Conservation (phyloP, 768 basidiomycete species). For the Chlorophyllum brunneum region DNA sequence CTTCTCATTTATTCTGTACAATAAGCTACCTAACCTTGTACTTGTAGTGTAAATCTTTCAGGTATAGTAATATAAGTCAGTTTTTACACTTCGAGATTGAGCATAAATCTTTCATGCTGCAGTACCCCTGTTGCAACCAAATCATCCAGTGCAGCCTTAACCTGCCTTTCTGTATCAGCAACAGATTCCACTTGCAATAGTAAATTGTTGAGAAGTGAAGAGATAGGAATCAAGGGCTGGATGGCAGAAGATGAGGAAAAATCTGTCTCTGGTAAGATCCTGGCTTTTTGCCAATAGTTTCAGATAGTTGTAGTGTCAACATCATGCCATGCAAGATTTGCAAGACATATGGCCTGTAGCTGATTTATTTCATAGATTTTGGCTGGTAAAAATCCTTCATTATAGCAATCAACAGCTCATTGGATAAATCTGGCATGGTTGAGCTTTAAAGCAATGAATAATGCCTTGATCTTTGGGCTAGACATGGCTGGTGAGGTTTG, state of each 20-base stretch:
- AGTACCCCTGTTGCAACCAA: too few relatives aligned
- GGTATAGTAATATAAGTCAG: too few relatives aligned
- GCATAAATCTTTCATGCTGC: too few relatives aligned
- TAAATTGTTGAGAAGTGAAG: slow-evolving; percentile 21
- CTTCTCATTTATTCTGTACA: too few relatives aligned
- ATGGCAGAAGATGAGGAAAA: background rate
- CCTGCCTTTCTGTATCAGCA: too few relatives aligned
- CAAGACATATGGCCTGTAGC: slow-evolving; percentile 33
- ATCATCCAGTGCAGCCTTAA: too few relatives aligned
- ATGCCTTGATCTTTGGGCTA: slow-evolving; percentile 35
- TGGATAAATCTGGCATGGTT: background rate
- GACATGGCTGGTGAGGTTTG: slow-evolving; percentile 33
- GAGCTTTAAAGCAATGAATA: slow-evolving; percentile 24
- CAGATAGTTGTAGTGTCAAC: slow-evolving; percentile 29
- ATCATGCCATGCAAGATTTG: slow-evolving; percentile 28
- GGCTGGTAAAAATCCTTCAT: slow-evolving; percentile 21
- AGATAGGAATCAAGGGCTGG: slow-evolving; percentile 14
- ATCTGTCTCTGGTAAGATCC: slow-evolving; percentile 27
- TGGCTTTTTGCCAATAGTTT: slow-evolving; percentile 35
- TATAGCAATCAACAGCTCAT: background rate
- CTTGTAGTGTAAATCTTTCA: too few relatives aligned
- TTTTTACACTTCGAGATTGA: too few relatives aligned
- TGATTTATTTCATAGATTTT: slow-evolving; percentile 36
- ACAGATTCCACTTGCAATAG: too few relatives aligned
- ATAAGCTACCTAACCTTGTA: too few relatives aligned